These are phyloP conservation scores for Monosporozyma yasuniensis DNA, from an alignment of 805 yeast genomes.

Conservation along the genomic window DNA sequence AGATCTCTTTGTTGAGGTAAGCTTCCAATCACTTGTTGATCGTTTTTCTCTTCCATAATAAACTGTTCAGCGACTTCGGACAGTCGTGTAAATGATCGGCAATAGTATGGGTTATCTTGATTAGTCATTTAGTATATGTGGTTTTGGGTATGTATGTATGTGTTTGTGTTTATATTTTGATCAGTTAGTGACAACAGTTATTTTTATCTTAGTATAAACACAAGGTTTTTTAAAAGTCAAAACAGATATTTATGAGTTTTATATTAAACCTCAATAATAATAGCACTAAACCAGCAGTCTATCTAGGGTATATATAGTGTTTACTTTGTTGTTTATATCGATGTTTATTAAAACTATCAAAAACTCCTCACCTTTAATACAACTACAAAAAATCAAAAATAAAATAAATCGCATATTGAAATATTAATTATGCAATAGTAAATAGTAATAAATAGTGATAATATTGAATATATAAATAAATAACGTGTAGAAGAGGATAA, in stretches of 20 bases:
- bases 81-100: conserved; percentile 6
- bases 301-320: background rate
- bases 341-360: background rate
- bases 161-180: background rate
- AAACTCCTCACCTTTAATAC: background rate
- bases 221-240: no score
- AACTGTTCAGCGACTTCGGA: conserved; percentile 15
- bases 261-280: background rate
- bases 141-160: background rate
- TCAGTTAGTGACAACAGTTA: no score
- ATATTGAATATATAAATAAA: background rate
- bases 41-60: conserved; percentile 10
- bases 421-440: background rate
- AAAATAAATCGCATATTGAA: background rate
- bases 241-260: background rate
- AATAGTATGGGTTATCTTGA: background rate
- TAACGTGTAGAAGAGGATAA: background rate
- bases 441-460: background rate
- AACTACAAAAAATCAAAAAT: background rate
- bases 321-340: background rate
- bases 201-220: no score
- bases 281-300: background rate
- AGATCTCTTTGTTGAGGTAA: conserved; percentile 12
- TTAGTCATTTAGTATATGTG: background rate
- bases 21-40: background rate